Evolutionary conservation across 345 rosid genomes (phyloP), one percentile per base, ranked within the genome.

Genomic region (Hibiscus tridactylites): DNA sequence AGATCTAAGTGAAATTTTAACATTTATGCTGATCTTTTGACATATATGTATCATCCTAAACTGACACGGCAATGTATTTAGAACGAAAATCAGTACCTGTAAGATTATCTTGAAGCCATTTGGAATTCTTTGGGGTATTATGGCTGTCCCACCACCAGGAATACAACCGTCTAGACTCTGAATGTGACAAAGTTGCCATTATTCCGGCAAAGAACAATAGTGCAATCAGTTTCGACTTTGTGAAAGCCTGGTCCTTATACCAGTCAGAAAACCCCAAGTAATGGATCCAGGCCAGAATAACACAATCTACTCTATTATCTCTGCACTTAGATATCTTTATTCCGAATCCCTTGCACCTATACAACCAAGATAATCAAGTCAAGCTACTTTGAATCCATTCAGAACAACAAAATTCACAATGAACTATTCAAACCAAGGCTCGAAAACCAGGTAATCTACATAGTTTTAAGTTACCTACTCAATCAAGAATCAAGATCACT

Each of bases 71-170:
- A 57, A 57, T 3, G 61, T 57, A 57, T 57, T 9, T 57, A 21
- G 59, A 58, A 44, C 24, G 65, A 56, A 50, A 62, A 52, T 2
- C 1, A 2, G 2, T 62, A 90, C 99, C 99, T 82, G 93, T 82
- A 71, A 95, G 97, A 89, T 95, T 95, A 64, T 92, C 93, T 70
- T 92, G 99, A 74, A 95, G 97, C 99, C 99, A 95, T 86, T 90
- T 95, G n/a, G 98, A 95, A 85, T 92, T 95, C 81, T 89, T 92
- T 39, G 99, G 99, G 16, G 13, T 46, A 71, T 85, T 86, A 85
- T 95, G 98, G 83, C 99, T 95, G 79, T 91, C 91, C 99, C 99
- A 95, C 99, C 97, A 95, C 98, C 99, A 96, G 6, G 99, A 92
- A 66, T 92, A 96, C 79, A 74, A 71, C 33, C 92, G 86, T 79